Evolutionary conservation across 1,284 basidiomycete species (phyloP).

Genomic region (Flammula alnicola): DNA sequence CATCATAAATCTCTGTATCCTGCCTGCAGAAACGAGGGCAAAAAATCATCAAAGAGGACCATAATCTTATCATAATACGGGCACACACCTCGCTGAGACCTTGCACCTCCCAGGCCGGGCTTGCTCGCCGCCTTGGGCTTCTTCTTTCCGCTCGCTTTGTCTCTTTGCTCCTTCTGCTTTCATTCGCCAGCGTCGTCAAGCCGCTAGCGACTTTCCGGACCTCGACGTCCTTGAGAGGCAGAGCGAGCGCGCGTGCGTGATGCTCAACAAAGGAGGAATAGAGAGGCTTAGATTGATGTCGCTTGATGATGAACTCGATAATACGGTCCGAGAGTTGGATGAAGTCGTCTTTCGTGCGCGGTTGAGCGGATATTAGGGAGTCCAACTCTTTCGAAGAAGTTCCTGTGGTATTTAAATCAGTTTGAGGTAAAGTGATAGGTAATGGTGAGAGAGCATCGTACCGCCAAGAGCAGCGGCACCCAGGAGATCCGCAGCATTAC

Average conservation of each 20-base stretch:
- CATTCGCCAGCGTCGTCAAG: conserved; percentile 86
- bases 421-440: background rate
- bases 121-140: conserved; percentile 77
- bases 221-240: conserved; percentile 84
- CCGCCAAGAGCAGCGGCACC: conserved; percentile 74
- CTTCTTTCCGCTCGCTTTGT: conserved; percentile 88
- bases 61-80: conserved; percentile 4
- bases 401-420: conserved; percentile 39
- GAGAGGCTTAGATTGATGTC: conserved; percentile 79
- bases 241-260: conserved; percentile 74
- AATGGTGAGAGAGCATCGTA: conserved; percentile 32
- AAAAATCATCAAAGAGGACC: conserved; percentile 9
- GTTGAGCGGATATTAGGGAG: conserved; percentile 71
- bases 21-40: conserved; percentile 46
- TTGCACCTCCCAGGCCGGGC: conserved; percentile 79
- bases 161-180: conserved; percentile 91
- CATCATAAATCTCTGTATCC: conserved; percentile 83
- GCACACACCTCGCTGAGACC: conserved; percentile 59
- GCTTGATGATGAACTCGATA: conserved; percentile 73
- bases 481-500: conserved; percentile 81
- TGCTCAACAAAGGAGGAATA: conserved; percentile 85
- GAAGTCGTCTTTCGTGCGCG: conserved; percentile 88
- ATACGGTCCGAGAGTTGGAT: conserved; percentile 72
- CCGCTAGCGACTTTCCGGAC: conserved; percentile 84
- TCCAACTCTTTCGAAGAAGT: conserved; percentile 73